These are phyloP conservation scores for Penicillium steckii DNA, from an alignment of 495 filamentous ascomycete genomes.

Conservation along the genomic window DNA sequence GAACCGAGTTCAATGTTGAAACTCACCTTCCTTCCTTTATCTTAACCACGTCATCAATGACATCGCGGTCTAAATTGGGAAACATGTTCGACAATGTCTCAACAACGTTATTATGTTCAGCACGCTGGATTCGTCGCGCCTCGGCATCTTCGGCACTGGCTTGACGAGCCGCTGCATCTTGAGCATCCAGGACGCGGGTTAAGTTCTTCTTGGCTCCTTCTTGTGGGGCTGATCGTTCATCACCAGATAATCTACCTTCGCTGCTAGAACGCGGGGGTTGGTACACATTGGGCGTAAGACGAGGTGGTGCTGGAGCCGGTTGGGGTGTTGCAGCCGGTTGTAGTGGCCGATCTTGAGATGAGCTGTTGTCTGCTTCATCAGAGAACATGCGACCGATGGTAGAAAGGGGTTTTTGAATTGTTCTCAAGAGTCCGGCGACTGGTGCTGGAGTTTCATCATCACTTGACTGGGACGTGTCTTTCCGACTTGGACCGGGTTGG, in stretches of 20 bases:
- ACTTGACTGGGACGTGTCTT: constrained; percentile 37
- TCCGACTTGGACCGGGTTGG: constrained; percentile 41
- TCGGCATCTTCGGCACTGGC: constrained; percentile 91
- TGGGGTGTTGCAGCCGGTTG: constrained; percentile 58
- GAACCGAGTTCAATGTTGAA: background rate
- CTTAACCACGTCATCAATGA: constrained; percentile 92
- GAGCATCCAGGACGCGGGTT: constrained; percentile 49
- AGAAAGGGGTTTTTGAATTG: constrained; percentile 87
- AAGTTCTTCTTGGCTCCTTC: constrained; percentile 28
- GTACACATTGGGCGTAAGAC: constrained; percentile 57
- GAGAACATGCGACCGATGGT: constrained; percentile 98
- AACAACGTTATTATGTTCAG: constrained; percentile 86
- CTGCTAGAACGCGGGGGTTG: constrained; percentile 47
- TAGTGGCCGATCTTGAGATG: constrained; percentile 35
- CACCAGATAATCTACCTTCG: constrained; percentile 46
- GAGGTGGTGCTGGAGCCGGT: constrained; percentile 50
- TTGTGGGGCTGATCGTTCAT: constrained; percentile 28
- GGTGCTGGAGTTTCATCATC: constrained; percentile 69
- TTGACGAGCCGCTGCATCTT: constrained; percentile 91
- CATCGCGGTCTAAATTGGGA: constrained; percentile 81
- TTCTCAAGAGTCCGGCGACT: constrained; percentile 81
- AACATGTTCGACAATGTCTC: constrained; percentile 93
- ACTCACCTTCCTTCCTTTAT: constrained; percentile 88
- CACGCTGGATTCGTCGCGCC: constrained; percentile 76
- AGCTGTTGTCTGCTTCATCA: constrained; percentile 57